phyloP scores from a whole-genome alignment of 371 early-diverging fungal genomes.

The Actinomortierella wolfii region DNA sequence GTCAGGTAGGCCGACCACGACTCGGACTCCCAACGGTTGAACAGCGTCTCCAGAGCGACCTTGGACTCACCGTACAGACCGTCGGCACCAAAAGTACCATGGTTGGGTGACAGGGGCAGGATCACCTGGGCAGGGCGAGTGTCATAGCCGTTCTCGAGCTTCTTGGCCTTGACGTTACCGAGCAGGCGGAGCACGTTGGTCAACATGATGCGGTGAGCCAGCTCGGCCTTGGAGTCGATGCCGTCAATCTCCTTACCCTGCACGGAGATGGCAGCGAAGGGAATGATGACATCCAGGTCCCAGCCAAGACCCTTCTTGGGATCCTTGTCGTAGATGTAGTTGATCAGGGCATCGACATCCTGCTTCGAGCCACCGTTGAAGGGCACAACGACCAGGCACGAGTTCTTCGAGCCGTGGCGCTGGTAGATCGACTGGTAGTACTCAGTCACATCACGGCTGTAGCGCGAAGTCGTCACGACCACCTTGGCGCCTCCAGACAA shows the following conservation, averaged over 20 bases:
- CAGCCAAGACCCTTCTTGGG: slow-evolving; percentile 80
- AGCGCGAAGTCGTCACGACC: slow-evolving; percentile 92
- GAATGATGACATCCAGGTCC: slow-evolving; percentile 94
- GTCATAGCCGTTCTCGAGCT: slow-evolving; percentile 74
- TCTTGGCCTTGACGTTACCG: slow-evolving; percentile 86
- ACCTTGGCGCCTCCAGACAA: slow-evolving; percentile 92
- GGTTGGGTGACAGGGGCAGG: slow-evolving; percentile 95
- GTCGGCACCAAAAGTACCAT: slow-evolving; percentile 93
- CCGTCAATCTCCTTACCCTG: slow-evolving; percentile 87
- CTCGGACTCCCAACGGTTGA: slow-evolving; percentile 94
- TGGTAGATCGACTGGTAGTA: slow-evolving; percentile 92
- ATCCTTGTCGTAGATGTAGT: slow-evolving; percentile 85
- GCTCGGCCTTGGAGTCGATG: slow-evolving; percentile 87
- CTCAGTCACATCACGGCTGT: slow-evolving; percentile 79
- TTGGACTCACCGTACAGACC: slow-evolving; percentile 96
- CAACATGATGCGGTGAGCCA: slow-evolving; percentile 92
- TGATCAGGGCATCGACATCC: slow-evolving; percentile 80
- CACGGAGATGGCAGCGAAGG: slow-evolving; percentile 94
- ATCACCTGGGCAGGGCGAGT: slow-evolving; percentile 92
- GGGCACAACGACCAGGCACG: slow-evolving; percentile 90
- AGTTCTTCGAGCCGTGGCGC: slow-evolving; percentile 85
- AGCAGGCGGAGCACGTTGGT: slow-evolving; percentile 85
- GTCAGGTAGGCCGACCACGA: slow-evolving; percentile 89
- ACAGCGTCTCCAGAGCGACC: slow-evolving; percentile 88
- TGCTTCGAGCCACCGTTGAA: slow-evolving; percentile 93